Conservation (phyloP, 1,284 basidiomycete species). For the Testicularia cyperi region DNA sequence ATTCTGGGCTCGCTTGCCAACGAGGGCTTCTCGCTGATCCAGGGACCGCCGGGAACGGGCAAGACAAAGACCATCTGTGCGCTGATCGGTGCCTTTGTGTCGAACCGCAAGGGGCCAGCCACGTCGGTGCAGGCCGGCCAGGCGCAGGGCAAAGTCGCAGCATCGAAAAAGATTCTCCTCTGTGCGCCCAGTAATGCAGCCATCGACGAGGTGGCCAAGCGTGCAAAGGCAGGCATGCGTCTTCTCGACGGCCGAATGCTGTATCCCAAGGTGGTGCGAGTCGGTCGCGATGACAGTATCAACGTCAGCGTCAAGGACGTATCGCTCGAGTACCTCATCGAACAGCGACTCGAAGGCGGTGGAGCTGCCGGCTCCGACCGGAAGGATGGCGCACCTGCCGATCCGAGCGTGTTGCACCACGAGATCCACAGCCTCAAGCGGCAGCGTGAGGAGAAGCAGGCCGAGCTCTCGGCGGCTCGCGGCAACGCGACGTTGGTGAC, state of each 20-base stretch:
- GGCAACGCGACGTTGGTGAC: constrained; percentile 12
- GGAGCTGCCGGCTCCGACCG: constrained; percentile 10
- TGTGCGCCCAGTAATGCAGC: constrained; percentile 99
- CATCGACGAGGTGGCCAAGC: constrained; percentile 90
- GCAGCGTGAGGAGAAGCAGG: constrained; percentile 43
- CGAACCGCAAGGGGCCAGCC: constrained; percentile 55
- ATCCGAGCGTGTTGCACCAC: constrained; percentile 27
- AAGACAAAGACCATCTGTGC: constrained; percentile 98
- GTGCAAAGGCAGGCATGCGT: constrained; percentile 77
- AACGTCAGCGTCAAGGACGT: constrained; percentile 82
- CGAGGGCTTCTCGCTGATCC: constrained; percentile 85
- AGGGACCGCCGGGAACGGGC: constrained; percentile 97
- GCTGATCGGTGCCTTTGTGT: constrained; percentile 80
- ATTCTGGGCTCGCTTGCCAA: constrained; percentile 74
- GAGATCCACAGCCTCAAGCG: constrained; percentile 39
- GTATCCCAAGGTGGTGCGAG: constrained; percentile 79
- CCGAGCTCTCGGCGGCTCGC: constrained; percentile 36
- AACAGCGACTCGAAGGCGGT: constrained; percentile 24
- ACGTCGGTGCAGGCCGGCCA: constrained; percentile 27
- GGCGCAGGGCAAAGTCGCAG: constrained; percentile 14
- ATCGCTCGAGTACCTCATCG: constrained; percentile 69
- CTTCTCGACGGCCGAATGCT: constrained; percentile 67
- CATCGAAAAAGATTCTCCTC: constrained; percentile 74
- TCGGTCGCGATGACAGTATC: constrained; percentile 79
- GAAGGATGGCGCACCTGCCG: constrained; percentile 6